Base-by-base conservation (phyloP, 2,329 filamentous ascomycete species). In the Cytospora piceae region DNA sequence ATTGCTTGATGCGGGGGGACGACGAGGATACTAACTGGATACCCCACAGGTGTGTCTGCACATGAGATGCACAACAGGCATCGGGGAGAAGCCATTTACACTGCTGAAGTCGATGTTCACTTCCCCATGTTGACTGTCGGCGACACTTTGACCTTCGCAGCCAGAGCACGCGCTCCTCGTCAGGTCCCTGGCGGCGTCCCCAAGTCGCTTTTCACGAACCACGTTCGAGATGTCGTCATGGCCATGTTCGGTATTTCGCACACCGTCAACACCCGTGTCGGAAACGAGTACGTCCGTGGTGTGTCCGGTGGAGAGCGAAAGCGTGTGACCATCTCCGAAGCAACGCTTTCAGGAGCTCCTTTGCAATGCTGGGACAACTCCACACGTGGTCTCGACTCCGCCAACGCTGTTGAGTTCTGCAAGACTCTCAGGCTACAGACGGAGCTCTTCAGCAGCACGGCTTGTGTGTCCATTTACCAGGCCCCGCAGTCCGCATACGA, bases 1-100 rank as follows among this genome's bases (percentile, higher is more conserved):
- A 1, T 2, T 8, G 7, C 46, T n/a, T 17, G 24, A 20, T n/a
- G n/a, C 7, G 3, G 24, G 46, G 46, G 46, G 14, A 24, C 3
- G 22, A 46, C 17, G 20, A 22, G 12, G 1, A 14, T 15, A 24
- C 31, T 63, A 22, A 63, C 53, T 7, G 20, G 34, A 31, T 20
- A 7, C 22, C 17, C 31, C 46, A 65, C 67, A 83, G 86, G 89
- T 70, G 83, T 92, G 72, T 80, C 85, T 3, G 84, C 91, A 64
- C 79, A 91, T 73, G 85, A 92, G 73, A 94, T 95, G 90, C 87
- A 91, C 77, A 86, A 85, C 14, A 82, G 85, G 68, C 93, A 94
- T 79, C 88, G 91, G 32, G 92, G 92, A 70, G 92, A 96, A 77
- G 91, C 91, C 68, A 94, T 95, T 75, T 95, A 95, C 78, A 94